Evolutionary conservation across 2,329 filamentous ascomycete species (phyloP), one percentile per base, ranked within the genome.

Genomic region (Pseudocercospora macadamiae): DNA sequence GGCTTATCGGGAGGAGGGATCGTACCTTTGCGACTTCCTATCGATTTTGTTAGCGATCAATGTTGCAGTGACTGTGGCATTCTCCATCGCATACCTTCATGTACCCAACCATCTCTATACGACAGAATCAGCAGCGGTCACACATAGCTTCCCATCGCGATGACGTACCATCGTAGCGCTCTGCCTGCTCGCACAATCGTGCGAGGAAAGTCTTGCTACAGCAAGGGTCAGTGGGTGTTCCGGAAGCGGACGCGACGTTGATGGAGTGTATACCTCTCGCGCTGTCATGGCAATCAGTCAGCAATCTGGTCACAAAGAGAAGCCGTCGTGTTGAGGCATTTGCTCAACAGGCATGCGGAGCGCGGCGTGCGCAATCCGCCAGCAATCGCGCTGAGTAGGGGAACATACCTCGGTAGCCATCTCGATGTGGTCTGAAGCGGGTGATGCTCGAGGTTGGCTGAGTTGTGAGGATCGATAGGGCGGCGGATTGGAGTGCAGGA

Each of bases 121-220:
- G 59, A 67, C 54, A 19, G 32, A 26, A 59, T 70, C 59, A 73
- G 69, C 65, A 54, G 57, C 39, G 30, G 54, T 61, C 21, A 19
- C 52, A 44, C 48, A 52, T 52, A 44, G 23, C 26, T 34, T 23
- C 52, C 44, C 48, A 54, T 42, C 34, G 44, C 23, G 25, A 58
- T 69, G 66, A 77, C 84, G 79, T 78, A 87, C 85, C 95, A 93
- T 99, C 93, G 83, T 99, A 99, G 78, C 93, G 93, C 87, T 97
- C 95, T 78, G 95, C 95, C 88, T 99, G 95, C 90, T 97, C 95
- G 86, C 95, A 97, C 78, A 99, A 92, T 84, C 95, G 89, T 81
- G 95, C 95, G 80, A 97, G 91, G 87, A 97, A 97, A 77, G 95
- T 97, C 89, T 97, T 97, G 89, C 92, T 96, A 79, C 77, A 95